Evolutionary conservation across 345 rosid genomes (phyloP).

Genomic region (Hibiscus tridactylites): DNA sequence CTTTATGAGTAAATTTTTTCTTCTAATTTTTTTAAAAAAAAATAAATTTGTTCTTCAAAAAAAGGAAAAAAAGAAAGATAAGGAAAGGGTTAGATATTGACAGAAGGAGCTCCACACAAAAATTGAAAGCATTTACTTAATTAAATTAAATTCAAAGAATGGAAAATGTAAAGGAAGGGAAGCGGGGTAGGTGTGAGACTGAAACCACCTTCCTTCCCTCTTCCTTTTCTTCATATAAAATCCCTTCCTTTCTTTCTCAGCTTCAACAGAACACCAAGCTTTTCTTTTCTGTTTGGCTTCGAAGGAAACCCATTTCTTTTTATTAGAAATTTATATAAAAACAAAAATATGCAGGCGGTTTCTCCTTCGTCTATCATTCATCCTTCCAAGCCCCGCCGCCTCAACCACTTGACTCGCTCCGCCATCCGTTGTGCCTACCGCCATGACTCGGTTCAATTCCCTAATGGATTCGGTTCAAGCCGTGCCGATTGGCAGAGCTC

Average conservation of each 20-base stretch:
- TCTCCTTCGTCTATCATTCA: neutral
- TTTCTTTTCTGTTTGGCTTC: neutral
- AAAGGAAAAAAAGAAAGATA: too few species aligned
- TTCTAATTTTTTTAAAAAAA: too few species aligned
- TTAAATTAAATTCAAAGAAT: too few species aligned
- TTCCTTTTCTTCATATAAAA: slow-evolving; percentile 1
- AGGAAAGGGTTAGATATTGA: too few species aligned
- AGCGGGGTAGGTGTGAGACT: neutral
- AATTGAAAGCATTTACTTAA: too few species aligned
- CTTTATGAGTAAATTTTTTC: too few species aligned
- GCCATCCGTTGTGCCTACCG: slow-evolving; percentile 1
- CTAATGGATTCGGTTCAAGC: slow-evolving; percentile 8
- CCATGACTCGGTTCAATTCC: slow-evolving; percentile 6
- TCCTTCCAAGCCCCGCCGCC: neutral
- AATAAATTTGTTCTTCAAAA: too few species aligned
- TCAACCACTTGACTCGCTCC: neutral
- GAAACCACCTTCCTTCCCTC: neutral
- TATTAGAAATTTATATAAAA: too few species aligned
- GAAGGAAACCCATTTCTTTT: neutral
- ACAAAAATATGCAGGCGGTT: slow-evolving; percentile 4
- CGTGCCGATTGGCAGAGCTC: slow-evolving; percentile 16
- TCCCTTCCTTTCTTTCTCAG: neutral
- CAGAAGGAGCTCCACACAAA: too few species aligned
- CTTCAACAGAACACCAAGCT: slow-evolving; percentile 12
- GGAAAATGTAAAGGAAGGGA: neutral